Percentiles rank a stretch among this genome's conserved stretches.
phyloP scores from a whole-genome alignment of 2,329 filamentous ascomycete species.

The Trichoderma simmonsii region DNA sequence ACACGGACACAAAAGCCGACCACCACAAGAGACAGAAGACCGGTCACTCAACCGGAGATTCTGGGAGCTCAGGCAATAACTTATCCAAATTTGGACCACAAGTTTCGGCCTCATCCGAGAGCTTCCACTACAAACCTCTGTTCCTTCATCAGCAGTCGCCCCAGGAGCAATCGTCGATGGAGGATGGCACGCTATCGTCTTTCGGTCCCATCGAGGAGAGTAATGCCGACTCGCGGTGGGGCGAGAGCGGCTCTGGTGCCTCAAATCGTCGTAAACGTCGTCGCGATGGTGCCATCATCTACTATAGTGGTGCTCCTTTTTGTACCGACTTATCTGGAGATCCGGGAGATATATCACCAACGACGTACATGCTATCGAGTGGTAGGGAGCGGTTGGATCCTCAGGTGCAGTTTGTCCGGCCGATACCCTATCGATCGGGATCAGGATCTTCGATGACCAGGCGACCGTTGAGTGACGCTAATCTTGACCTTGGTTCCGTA shows the following conservation, averaged over 20 bases:
- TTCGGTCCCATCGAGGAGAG: constrained; percentile 47
- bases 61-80: constrained; percentile 36
- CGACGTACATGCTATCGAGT: constrained; percentile 49
- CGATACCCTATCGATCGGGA: constrained; percentile 36
- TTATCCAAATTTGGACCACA: constrained; percentile 40
- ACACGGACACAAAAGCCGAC: constrained; percentile 42
- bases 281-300: constrained; percentile 74
- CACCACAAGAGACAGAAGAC: constrained; percentile 46
- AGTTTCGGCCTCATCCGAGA: constrained; percentile 40
- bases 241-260: constrained; percentile 46
- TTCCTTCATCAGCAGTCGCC: constrained; percentile 52
- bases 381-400: constrained; percentile 34
- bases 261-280: constrained; percentile 51
- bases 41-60: constrained; percentile 34
- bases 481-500: constrained; percentile 21
- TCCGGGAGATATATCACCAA: constrained; percentile 45
- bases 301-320: constrained; percentile 76
- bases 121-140: constrained; percentile 63
- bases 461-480: constrained; percentile 47
- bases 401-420: constrained; percentile 24
- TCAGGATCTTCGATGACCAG: constrained; percentile 52
- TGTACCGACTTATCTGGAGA: constrained; percentile 77
- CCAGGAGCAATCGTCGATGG: constrained; percentile 45
- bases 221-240: constrained; percentile 47
- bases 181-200: constrained; percentile 51